Percentiles rank a stretch among this genome's conserved stretches.
These are phyloP conservation scores for Curvularia spicifera DNA, from an alignment of 2,329 filamentous ascomycete species.

Conservation along the genomic window DNA sequence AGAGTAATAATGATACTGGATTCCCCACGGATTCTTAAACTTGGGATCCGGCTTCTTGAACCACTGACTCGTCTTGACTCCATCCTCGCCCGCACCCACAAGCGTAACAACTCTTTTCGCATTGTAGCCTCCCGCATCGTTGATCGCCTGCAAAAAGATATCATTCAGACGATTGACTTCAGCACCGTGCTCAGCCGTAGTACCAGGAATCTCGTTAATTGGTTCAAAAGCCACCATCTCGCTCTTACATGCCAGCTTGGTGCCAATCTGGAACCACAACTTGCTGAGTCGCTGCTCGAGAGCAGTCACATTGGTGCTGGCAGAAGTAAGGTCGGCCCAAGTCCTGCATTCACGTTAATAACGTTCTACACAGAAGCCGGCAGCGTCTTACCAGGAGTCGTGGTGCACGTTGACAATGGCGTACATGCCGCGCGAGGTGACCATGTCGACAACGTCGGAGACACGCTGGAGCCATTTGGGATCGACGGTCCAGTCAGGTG, in stretches of 20 bases:
- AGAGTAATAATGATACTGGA: constrained; percentile 68
- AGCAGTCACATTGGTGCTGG: constrained; percentile 56
- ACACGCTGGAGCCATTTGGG: constrained; percentile 63
- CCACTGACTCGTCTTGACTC: constrained; percentile 61
- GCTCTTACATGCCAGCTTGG: constrained; percentile 62
- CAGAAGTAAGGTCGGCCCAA: constrained; percentile 61
- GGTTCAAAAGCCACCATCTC: constrained; percentile 63
- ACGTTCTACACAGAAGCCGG: too few species aligned
- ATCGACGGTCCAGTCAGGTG: constrained; percentile 63
- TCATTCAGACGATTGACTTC: constrained; percentile 63
- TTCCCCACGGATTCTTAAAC: constrained; percentile 63
- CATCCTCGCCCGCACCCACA: constrained; percentile 60
- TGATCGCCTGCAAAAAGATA: constrained; percentile 63
- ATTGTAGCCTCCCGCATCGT: constrained; percentile 63
- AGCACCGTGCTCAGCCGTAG: constrained; percentile 58
- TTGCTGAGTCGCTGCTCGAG: constrained; percentile 64
- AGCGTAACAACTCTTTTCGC: constrained; percentile 62
- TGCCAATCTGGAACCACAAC: constrained; percentile 65
- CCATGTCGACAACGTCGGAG: constrained; percentile 64
- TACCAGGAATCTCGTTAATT: constrained; percentile 65
- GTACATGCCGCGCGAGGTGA: constrained; percentile 58
- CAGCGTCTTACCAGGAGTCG: constrained; percentile 56
- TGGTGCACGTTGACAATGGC: constrained; percentile 66
- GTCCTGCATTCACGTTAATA: too few species aligned
- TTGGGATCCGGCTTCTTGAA: constrained; percentile 57